Conservation (phyloP, 2,329 filamentous ascomycete species). For the Trichoderma breve region DNA sequence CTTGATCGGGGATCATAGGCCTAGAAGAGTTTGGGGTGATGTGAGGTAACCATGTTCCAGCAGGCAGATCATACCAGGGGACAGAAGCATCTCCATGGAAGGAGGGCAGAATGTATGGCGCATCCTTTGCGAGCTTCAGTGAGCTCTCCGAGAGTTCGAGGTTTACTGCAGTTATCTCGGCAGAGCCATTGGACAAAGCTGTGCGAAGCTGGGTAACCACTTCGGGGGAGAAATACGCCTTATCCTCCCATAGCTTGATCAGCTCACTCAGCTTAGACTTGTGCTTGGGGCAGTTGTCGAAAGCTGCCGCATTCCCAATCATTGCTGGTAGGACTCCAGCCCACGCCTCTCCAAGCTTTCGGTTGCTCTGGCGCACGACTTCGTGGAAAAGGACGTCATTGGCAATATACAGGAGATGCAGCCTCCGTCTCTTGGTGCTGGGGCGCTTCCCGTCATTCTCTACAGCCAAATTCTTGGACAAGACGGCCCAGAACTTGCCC, state of each 20-base stretch:
- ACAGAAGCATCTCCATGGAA: conserved; percentile 71
- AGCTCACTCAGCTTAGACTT: conserved; percentile 62
- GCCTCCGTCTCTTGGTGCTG: conserved; percentile 64
- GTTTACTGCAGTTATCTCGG: conserved; percentile 25
- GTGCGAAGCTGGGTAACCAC: conserved; percentile 59
- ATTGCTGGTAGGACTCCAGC: conserved; percentile 62
- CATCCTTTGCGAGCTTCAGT: conserved; percentile 50
- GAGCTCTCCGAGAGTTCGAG: conserved; percentile 27
- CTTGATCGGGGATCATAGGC: conserved; percentile 68
- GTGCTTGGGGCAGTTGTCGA: conserved; percentile 63
- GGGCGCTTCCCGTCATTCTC: conserved; percentile 37
- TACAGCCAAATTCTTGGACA: conserved; percentile 49
- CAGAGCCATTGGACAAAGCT: conserved; percentile 46
- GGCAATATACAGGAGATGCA: conserved; percentile 75
- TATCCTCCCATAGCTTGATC: conserved; percentile 68
- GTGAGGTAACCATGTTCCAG: conserved; percentile 75
- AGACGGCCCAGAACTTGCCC: conserved; percentile 71
- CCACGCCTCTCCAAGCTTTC: conserved; percentile 55
- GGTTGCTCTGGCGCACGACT: conserved; percentile 50
- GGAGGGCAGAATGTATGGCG: conserved; percentile 69
- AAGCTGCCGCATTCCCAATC: conserved; percentile 55
- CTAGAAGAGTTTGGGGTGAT: conserved; percentile 73
- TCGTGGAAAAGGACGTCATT: conserved; percentile 76
- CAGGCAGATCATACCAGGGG: conserved; percentile 80
- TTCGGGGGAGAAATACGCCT: conserved; percentile 57